These are phyloP conservation scores for Pilasporangium apinafurcum DNA, from an alignment of 352 stramenopile species.

Conservation along the genomic window DNA sequence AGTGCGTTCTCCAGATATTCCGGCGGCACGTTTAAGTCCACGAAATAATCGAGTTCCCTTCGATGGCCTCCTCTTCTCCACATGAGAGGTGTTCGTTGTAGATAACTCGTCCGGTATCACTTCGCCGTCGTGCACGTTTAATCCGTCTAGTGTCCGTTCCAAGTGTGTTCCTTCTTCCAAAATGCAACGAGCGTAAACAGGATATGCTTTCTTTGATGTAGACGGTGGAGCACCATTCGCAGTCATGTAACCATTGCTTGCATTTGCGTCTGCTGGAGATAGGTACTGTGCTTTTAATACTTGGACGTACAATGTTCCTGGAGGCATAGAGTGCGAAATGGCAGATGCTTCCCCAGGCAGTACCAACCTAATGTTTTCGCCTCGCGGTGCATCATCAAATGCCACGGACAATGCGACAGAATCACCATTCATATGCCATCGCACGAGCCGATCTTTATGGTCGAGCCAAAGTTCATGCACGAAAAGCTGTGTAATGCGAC, in stretches of 20 bases:
- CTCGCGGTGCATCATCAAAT: conserved; percentile 57
- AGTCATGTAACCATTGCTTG: not conserved
- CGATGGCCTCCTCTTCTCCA: conserved; percentile 37
- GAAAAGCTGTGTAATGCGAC: conserved; percentile 75
- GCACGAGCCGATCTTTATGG: conserved; percentile 76
- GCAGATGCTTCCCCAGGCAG: conserved; percentile 67
- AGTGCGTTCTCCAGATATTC: conserved; percentile 65
- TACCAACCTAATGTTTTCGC: conserved; percentile 75
- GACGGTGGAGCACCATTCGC: conserved; percentile 2
- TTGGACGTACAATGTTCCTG: conserved; percentile 78
- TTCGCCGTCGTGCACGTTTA: conserved; percentile 30
- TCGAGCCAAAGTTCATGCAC: conserved; percentile 83
- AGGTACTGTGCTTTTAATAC: conserved; percentile 70
- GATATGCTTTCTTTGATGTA: conserved; percentile 37
- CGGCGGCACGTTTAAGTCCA: conserved; percentile 63
- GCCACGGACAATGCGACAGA: conserved; percentile 73
- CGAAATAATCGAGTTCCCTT: conserved; percentile 66
- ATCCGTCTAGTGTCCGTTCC: conserved; percentile 64
- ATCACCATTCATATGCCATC: conserved; percentile 82
- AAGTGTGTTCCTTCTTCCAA: conserved; percentile 71
- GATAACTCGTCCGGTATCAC: conserved; percentile 7
- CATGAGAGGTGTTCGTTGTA: conserved; percentile 10
- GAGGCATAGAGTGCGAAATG: conserved; percentile 67
- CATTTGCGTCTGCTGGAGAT: conserved; percentile 23
- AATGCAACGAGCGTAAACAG: conserved; percentile 71